Base-by-base conservation (phyloP, 139 green algal genomes). In the Picochlorum sp. region DNA sequence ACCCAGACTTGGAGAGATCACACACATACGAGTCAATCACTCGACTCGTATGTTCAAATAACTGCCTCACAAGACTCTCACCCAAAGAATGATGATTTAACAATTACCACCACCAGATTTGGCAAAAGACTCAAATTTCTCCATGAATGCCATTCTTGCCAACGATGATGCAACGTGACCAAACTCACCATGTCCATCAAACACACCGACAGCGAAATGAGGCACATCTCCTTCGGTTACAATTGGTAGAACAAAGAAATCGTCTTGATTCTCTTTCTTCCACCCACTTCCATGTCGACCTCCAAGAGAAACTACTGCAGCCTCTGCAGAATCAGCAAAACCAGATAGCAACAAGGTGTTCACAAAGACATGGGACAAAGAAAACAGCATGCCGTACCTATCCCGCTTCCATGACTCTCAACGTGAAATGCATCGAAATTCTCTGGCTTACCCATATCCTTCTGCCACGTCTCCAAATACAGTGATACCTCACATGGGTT, bases 191-290 rank as follows among this genome's bases (percentile, higher is more conserved):
- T 81, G 75, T 14, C 75, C 75, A 65, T 81, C 75, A 61, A 78
- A 81, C 11, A 81, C 75, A 2, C 75, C 75, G 9, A 81, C 55
- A 32, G 41, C 41, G 4, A 63, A 57, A 16, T 64, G 49, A 3
- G 60, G 45, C 7, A 15, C 30, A 11, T 45, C n/a, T 26, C 21
- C 23, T 38, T 56, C 52, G 54, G 21, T 5, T 16, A 0, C 21
- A 16, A 68, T 23, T 14, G 60, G 23, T 45, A 81, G 61, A 49
- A 81, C 34, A 26, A 81, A 59, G 47, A 81, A 80, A 21, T 11
- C 50, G 45, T 80, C 73, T 61, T 80, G 73, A 71, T 80, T 80
- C 15, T 75, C 55, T n/a, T 26, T 47, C 65, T 78, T 78, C 71
- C 71, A 78, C 3, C 15, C 21, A 18, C 49, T 50, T 47, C 61